phyloP scores from a whole-genome alignment of 257 asterid genomes.

The Petrea volubilis region DNA sequence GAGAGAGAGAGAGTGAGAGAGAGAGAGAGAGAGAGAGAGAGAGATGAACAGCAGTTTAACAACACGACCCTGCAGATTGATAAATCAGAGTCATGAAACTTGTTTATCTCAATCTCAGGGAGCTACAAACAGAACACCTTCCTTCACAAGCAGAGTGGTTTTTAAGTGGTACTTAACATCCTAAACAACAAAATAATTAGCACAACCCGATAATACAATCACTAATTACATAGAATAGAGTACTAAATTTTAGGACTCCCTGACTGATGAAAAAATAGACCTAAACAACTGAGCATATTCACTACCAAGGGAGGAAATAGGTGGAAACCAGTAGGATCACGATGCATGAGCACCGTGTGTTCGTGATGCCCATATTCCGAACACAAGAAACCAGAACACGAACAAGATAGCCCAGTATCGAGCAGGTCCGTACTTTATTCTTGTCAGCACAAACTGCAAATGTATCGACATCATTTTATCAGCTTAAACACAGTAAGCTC shows the following conservation, averaged over 20 bases:
- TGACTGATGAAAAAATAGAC: slow-evolving; percentile 14
- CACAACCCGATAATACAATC: slow-evolving; percentile 3
- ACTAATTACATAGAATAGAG: slow-evolving; percentile 29
- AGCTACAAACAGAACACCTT: not conserved
- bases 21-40: too few species aligned
- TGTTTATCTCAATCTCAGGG: too few species aligned
- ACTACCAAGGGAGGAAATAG: not conserved
- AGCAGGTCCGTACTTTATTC: slow-evolving; percentile 92
- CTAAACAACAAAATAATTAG: not conserved
- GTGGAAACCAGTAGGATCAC: slow-evolving; percentile 26
- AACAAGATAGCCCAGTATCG: slow-evolving; percentile 98
- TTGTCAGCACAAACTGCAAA: slow-evolving; percentile 88
- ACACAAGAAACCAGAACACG: slow-evolving; percentile 94
- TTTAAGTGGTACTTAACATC: not conserved
- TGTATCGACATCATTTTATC: slow-evolving; percentile 6
- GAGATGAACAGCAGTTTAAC: too few species aligned
- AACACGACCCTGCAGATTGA: too few species aligned
- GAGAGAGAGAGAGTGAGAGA: too few species aligned
- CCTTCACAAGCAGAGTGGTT: not conserved
- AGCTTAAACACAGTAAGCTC: slow-evolving; percentile 13
- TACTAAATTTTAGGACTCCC: not conserved
- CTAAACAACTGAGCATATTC: not conserved
- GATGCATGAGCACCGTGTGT: slow-evolving; percentile 72
- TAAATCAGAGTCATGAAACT: too few species aligned
- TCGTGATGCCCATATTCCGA: slow-evolving; percentile 95